Evolutionary conservation across 1,284 basidiomycete genomes (phyloP).

Genomic region (Takashimella koratensis): DNA sequence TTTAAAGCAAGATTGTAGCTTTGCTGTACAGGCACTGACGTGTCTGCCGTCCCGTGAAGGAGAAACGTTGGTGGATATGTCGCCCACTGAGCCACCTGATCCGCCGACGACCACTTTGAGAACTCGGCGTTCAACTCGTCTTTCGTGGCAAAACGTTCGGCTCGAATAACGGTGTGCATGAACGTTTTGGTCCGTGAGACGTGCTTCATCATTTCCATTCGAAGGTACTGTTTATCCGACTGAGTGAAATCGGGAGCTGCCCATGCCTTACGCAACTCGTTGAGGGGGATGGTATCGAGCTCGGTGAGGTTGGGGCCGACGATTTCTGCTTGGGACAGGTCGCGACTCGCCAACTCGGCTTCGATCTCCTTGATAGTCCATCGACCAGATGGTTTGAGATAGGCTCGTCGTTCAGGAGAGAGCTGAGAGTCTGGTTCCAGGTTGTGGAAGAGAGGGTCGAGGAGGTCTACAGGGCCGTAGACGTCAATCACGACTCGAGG

Average conservation of each 20-base stretch:
- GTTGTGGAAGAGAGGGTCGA: too few relatives aligned
- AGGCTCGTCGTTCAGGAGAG: too few relatives aligned
- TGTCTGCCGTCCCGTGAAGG: slow-evolving; percentile 26
- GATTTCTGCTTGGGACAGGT: slow-evolving; percentile 5
- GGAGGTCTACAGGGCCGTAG: slow-evolving; percentile 1
- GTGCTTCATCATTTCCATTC: slow-evolving; percentile 11
- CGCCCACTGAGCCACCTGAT: slow-evolving; percentile 4
- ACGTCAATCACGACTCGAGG: slow-evolving; percentile 2
- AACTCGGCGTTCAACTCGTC: slow-evolving; percentile 9
- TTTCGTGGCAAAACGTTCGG: slow-evolving; percentile 5
- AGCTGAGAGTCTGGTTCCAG: too few relatives aligned
- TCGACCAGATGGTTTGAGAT: slow-evolving; percentile 1
- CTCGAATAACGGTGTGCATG: not conserved
- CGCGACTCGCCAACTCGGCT: slow-evolving; percentile 9
- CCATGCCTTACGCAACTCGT: slow-evolving; percentile 11
- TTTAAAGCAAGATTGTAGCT: too few relatives aligned
- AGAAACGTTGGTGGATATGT: slow-evolving; percentile 27
- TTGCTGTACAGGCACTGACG: too few relatives aligned
- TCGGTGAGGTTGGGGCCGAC: slow-evolving; percentile 6
- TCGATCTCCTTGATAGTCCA: slow-evolving; percentile 18
- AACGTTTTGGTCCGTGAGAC: not conserved
- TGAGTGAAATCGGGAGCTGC: slow-evolving; percentile 10
- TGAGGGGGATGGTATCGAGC: slow-evolving; percentile 8
- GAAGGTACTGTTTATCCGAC: slow-evolving; percentile 1
- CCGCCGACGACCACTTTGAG: slow-evolving; percentile 5